These are phyloP conservation scores for Lasiosphaeria miniovina DNA, from an alignment of 495 filamentous ascomycete species.

Conservation along the genomic window DNA sequence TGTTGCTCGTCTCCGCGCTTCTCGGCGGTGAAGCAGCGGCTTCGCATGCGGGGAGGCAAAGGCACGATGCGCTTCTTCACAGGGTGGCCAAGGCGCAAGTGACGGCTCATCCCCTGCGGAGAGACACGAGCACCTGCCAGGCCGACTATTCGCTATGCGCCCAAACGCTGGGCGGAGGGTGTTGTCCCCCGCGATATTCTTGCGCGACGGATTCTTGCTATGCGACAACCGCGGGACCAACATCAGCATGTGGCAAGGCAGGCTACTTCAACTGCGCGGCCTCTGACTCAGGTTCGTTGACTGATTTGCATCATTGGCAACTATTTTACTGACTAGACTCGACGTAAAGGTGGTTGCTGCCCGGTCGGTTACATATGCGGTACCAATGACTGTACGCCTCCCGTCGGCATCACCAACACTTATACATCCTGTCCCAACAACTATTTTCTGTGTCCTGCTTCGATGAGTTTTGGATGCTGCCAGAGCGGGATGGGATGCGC, in stretches of 20 bases:
- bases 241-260: conserved; percentile 32
- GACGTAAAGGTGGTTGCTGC: conserved; percentile 31
- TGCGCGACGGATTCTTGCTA: conserved; percentile 44
- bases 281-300: conserved; percentile 11
- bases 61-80: conserved; percentile 31
- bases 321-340: conserved; percentile 2
- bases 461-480: conserved; percentile 42
- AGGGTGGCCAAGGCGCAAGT: conserved; percentile 37
- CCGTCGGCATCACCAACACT: conserved; percentile 26
- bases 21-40: conserved; percentile 21
- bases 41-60: conserved; percentile 19
- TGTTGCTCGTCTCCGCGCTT: conserved; percentile 25
- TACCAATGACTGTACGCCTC: conserved; percentile 25
- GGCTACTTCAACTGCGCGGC: conserved; percentile 35
- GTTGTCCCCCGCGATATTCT: conserved; percentile 41
- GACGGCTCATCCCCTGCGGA: conserved; percentile 21
- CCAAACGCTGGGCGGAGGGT: conserved; percentile 36
- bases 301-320: too few relatives aligned
- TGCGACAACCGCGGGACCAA: conserved; percentile 39
- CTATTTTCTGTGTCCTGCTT: conserved; percentile 38
- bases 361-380: conserved; percentile 37
- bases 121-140: conserved; percentile 27
- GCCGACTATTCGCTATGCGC: conserved; percentile 35
- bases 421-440: conserved; percentile 28
- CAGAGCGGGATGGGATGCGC: conserved; percentile 39